Conservation (phyloP, 805 yeast genomes). For the Starmera caribaea region DNA sequence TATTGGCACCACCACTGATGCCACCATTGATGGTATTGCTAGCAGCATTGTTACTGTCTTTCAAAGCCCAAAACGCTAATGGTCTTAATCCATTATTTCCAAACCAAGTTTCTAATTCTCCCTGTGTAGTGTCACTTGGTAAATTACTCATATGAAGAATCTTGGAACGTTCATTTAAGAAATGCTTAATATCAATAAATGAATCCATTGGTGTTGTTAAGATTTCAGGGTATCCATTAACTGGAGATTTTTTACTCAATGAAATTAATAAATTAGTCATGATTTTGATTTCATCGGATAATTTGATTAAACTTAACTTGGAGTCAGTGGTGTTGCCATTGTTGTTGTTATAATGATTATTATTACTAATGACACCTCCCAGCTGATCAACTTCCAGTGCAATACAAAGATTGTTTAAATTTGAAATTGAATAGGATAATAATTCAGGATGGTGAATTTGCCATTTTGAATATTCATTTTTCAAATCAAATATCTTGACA, state of each 20-base stretch:
- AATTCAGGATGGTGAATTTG: slow-evolving; percentile 52
- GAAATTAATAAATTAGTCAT: slow-evolving; percentile 34
- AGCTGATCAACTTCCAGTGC: slow-evolving; percentile 18
- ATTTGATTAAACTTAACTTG: slow-evolving; percentile 1
- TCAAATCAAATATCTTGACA: slow-evolving; percentile 68
- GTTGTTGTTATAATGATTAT: background rate
- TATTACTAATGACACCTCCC: background rate
- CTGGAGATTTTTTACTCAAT: slow-evolving; percentile 35
- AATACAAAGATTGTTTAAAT: slow-evolving; percentile 17
- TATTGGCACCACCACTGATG: no score
- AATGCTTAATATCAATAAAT: slow-evolving; percentile 59
- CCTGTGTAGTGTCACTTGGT: slow-evolving; percentile 80
- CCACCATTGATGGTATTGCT: no score
- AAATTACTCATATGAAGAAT: slow-evolving; percentile 74
- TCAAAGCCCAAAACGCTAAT: slow-evolving; percentile 81
- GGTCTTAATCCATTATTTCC: slow-evolving; percentile 81
- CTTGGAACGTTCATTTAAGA: slow-evolving; percentile 62
- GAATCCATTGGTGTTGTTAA: slow-evolving; percentile 70
- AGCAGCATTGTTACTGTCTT: slow-evolving; percentile 11
- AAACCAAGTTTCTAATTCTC: slow-evolving; percentile 87
- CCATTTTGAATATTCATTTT: slow-evolving; percentile 66
- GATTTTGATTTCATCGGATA: slow-evolving; percentile 32
- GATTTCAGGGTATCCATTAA: slow-evolving; percentile 41
- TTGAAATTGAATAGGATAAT: slow-evolving; percentile 20
- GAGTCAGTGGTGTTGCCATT: background rate